phyloP scores from a whole-genome alignment of 2,329 filamentous ascomycete genomes.

The Pseudogymnoascus destructans region DNA sequence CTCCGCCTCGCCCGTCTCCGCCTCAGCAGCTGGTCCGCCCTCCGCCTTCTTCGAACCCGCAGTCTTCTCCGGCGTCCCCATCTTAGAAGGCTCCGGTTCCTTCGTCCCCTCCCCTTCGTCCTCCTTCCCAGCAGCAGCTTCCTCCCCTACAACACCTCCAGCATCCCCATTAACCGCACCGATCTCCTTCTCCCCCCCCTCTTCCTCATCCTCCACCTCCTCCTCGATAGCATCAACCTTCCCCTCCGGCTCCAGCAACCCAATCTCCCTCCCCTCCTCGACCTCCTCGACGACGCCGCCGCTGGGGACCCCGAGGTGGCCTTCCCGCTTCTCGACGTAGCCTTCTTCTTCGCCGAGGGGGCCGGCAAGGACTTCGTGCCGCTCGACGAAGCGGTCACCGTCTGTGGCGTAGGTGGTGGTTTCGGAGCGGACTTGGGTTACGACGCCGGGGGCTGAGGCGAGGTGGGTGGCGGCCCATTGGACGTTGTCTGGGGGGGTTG shows the following conservation, averaged over 20 bases:
- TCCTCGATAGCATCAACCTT: neutral
- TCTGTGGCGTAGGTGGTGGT: constrained; percentile 18
- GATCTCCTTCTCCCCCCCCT: constrained; percentile 12
- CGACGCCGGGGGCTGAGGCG: constrained; percentile 45
- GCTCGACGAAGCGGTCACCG: constrained; percentile 13
- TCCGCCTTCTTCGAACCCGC: neutral
- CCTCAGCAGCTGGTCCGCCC: neutral
- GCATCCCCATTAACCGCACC: constrained; percentile 13
- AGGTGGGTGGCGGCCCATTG: constrained; percentile 40
- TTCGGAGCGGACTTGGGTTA: constrained; percentile 30
- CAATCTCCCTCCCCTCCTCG: constrained; percentile 25
- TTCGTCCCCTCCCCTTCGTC: constrained; percentile 8
- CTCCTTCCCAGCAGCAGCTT: neutral
- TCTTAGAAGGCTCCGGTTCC: neutral
- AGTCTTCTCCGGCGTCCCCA: neutral
- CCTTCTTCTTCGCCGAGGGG: constrained; percentile 14
- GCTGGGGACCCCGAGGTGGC: constrained; percentile 26
- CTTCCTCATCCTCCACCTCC: constrained; percentile 12
- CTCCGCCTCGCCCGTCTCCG: neutral
- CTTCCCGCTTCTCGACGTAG: constrained; percentile 20
- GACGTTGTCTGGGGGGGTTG: neutral
- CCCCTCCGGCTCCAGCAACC: constrained; percentile 23
- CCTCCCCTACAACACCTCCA: neutral
- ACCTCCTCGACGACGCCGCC: constrained; percentile 16
- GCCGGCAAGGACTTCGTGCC: constrained; percentile 6